phyloP scores from a whole-genome alignment of 2,329 filamentous ascomycete genomes.

The Xylaria digitata region DNA sequence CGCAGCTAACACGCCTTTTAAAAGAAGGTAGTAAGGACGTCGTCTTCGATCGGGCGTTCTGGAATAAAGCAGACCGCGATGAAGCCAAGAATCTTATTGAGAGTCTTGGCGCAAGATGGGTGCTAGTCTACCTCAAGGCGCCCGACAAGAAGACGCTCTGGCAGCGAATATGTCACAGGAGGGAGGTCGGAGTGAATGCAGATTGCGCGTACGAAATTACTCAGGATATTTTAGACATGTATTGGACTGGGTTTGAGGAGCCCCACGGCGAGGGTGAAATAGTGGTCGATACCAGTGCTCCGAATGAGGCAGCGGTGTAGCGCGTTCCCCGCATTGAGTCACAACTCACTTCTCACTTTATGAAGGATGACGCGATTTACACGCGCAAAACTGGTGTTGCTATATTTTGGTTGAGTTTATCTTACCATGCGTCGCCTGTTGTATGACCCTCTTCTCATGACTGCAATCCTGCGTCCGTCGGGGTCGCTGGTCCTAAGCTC shows the following conservation, averaged over 20 bases:
- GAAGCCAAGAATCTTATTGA: slow-evolving; percentile 47
- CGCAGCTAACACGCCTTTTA: slow-evolving; percentile 29
- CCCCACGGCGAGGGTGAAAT: slow-evolving; percentile 41
- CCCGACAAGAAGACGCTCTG: slow-evolving; percentile 47
- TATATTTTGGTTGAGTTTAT: too few species aligned
- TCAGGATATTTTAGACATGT: slow-evolving; percentile 40
- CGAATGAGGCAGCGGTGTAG: neutral
- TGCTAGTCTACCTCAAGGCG: slow-evolving; percentile 48
- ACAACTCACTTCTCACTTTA: too few species aligned
- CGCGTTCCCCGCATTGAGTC: neutral
- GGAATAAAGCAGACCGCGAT: slow-evolving; percentile 48
- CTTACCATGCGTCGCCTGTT: too few species aligned
- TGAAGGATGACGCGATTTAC: too few species aligned
- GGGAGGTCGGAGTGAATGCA: slow-evolving; percentile 47
- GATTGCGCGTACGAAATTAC: slow-evolving; percentile 42
- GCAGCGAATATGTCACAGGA: slow-evolving; percentile 48
- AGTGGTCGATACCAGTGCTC: slow-evolving; percentile 35
- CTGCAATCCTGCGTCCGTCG: too few species aligned
- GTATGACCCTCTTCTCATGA: too few species aligned
- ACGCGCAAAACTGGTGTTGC: too few species aligned
- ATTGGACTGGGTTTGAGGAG: slow-evolving; percentile 43
- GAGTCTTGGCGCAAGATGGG: slow-evolving; percentile 45
- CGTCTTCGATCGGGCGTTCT: slow-evolving; percentile 51
- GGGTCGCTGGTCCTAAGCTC: too few species aligned
- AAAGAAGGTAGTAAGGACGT: slow-evolving; percentile 41